These are phyloP conservation scores for Trebouxiophyceae sp. DNA, from an alignment of 163 green algal genomes.

Conservation along the genomic window DNA sequence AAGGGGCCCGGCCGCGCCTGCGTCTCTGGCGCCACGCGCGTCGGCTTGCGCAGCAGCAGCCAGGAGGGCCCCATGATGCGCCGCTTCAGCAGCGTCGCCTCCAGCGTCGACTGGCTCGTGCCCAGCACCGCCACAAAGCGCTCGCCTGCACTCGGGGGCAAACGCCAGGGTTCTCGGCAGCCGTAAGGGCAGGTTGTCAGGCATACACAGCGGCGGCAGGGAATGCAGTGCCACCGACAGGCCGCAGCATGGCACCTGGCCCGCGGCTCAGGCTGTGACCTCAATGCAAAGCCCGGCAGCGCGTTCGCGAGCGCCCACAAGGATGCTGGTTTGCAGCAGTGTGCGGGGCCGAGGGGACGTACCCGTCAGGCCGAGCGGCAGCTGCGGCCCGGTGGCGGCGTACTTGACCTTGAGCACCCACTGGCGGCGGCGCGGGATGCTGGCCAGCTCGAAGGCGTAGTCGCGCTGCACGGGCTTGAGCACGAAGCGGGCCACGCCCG, in stretches of 20 bases:
- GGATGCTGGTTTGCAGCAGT: too few species aligned
- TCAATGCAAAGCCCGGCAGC: too few species aligned
- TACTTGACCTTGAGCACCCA: slow-evolving; percentile 92
- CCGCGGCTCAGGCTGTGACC: too few species aligned
- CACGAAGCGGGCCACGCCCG: slow-evolving; percentile 51
- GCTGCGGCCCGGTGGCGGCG: slow-evolving; percentile 42
- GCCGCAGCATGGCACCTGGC: too few species aligned
- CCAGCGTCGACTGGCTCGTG: slow-evolving; percentile 60
- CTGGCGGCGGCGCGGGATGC: slow-evolving; percentile 68
- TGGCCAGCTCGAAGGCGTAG: slow-evolving; percentile 85
- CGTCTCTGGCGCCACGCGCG: slow-evolving; percentile 28
- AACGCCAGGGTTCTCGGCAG: too few species aligned
- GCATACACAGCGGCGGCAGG: too few species aligned
- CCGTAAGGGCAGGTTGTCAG: too few species aligned
- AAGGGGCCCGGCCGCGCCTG: too few species aligned
- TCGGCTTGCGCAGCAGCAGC: slow-evolving; percentile 59
- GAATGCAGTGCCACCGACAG: too few species aligned
- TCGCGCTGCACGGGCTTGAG: slow-evolving; percentile 75
- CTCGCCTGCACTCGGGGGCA: slow-evolving; percentile 27
- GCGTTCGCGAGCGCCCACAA: too few species aligned
- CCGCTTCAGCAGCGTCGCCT: slow-evolving; percentile 89
- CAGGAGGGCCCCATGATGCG: slow-evolving; percentile 87
- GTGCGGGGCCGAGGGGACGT: not conserved
- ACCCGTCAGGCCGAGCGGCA: slow-evolving; percentile 47
- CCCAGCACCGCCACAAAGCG: slow-evolving; percentile 60